A percentile compares a stretch with the other conserved stretches of the same genome.
These are phyloP conservation scores for Cymbopogon citratus DNA, from an alignment of 176 grass and related monocot species.

Conservation along the genomic window DNA sequence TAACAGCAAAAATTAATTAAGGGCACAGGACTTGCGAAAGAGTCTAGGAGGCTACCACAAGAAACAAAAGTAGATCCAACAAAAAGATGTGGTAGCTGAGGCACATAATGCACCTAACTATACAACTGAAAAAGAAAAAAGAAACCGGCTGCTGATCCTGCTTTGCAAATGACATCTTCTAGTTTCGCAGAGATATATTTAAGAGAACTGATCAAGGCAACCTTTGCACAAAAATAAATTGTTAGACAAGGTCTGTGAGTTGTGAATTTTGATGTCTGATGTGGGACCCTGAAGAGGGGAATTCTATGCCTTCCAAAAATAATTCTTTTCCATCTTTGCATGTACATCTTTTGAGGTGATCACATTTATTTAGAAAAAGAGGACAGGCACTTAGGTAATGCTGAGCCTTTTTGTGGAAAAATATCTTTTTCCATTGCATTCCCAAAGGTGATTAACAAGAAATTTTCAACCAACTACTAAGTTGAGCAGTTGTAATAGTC, in stretches of 20 bases:
- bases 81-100: neutral
- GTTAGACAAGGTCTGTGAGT: neutral
- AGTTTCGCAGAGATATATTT: conserved; percentile 13
- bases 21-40: neutral
- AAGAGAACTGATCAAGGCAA: neutral
- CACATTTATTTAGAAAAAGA: neutral
- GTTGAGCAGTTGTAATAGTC: neutral
- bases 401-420: neutral
- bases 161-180: neutral
- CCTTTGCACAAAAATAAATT: neutral
- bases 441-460: neutral
- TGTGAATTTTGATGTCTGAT: neutral
- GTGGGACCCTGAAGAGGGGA: neutral
- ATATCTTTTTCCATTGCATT: neutral
- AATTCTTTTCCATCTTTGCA: neutral
- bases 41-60: neutral
- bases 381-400: neutral
- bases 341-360: neutral
- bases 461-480: neutral
- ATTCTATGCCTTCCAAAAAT: neutral
- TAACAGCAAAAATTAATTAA: neutral
- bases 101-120: neutral
- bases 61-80: conserved; percentile 8
- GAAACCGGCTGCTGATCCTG: neutral
- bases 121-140: neutral